phyloP scores from a whole-genome alignment of 2,329 filamentous ascomycete genomes.

The Aspergillus sclerotialis region DNA sequence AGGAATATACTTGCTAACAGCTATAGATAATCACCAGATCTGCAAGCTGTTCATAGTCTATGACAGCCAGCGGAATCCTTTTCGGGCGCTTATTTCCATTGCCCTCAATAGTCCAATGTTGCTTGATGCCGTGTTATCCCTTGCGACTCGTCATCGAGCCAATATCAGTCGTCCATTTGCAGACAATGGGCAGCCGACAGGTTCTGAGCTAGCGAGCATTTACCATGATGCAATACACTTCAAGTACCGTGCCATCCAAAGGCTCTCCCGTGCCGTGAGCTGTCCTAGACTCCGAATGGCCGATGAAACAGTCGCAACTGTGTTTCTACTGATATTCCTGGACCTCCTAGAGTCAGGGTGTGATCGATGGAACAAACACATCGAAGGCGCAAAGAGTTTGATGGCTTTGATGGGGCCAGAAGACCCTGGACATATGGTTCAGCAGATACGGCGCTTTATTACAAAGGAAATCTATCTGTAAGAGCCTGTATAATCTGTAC shows the following conservation, averaged over 20 bases:
- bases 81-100: constrained; percentile 24
- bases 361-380: constrained; percentile 27
- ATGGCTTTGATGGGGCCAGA: constrained; percentile 11
- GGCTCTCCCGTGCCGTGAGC: constrained; percentile 16
- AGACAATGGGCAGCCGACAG: constrained; percentile 5
- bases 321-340: constrained; percentile 27
- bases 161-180: constrained; percentile 21
- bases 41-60: constrained; percentile 29
- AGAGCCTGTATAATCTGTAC: constrained; percentile 3
- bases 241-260: constrained; percentile 28
- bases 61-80: constrained; percentile 28
- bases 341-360: constrained; percentile 27
- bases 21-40: constrained; percentile 27
- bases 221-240: constrained; percentile 24
- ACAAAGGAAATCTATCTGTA: constrained; percentile 23
- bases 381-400: constrained; percentile 24
- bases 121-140: constrained; percentile 24
- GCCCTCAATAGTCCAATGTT: constrained; percentile 21
- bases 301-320: constrained; percentile 26
- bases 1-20: background rate
- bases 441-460: constrained; percentile 23
- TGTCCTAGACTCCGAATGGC: constrained; percentile 8
- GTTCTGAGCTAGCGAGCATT: constrained; percentile 9
- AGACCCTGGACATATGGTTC: constrained; percentile 19
- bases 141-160: constrained; percentile 27